Evolutionary conservation across 78 protist species (phyloP).

Genomic region (Dictyostelium capitatum): DNA sequence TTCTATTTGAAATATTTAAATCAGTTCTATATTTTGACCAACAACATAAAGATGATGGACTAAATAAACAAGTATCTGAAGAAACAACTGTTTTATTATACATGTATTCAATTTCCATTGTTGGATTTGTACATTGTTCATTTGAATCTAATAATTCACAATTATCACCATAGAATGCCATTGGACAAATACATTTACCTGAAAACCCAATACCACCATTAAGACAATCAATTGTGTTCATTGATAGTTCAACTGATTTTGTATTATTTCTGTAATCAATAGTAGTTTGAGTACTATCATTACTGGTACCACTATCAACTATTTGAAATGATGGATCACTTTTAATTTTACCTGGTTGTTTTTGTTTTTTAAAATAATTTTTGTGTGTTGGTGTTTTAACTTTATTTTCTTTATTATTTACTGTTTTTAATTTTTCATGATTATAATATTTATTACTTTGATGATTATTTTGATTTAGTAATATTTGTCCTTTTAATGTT

Average conservation of each 20-base stretch:
- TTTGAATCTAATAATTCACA: background rate
- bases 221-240: background rate
- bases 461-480: too few relatives aligned
- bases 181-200: slow-evolving; percentile 37
- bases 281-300: too few relatives aligned
- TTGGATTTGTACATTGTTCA: background rate
- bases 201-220: slow-evolving; percentile 29
- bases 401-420: too few relatives aligned
- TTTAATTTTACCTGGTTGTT: too few relatives aligned
- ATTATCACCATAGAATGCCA: background rate
- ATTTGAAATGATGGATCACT: too few relatives aligned
- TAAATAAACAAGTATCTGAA: background rate
- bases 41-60: slow-evolving; percentile 9
- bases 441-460: too few relatives aligned
- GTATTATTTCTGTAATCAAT: too few relatives aligned
- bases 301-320: too few relatives aligned
- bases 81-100: background rate
- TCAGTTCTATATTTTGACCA: slow-evolving; percentile 36
- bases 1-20: background rate
- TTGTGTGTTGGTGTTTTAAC: too few relatives aligned
- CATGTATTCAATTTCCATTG: background rate
- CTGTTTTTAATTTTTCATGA: too few relatives aligned
- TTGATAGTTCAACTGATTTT: background rate
- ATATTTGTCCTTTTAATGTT: too few relatives aligned
- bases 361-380: too few relatives aligned